Base-by-base conservation (phyloP, 2,329 filamentous ascomycete species). In the Sodiomyces alkalinus region DNA sequence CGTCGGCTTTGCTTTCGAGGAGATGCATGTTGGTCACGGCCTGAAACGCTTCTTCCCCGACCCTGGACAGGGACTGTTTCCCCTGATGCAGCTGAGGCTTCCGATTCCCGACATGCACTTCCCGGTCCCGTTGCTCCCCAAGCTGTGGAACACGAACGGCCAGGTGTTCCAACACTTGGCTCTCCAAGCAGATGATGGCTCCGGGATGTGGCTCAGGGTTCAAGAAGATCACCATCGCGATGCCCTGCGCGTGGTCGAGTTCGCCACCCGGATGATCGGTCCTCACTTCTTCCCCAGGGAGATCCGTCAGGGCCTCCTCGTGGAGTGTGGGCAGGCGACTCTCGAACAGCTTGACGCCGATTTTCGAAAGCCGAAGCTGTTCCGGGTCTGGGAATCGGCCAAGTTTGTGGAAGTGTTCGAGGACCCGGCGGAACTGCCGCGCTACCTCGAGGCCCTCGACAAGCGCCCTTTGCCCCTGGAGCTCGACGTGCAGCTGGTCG, bases 161-260 rank as follows among this genome's bases (percentile, higher is more conserved):
- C 11, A n/a, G 9, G 17, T 21, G 6, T 29, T 17, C 30, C 7
- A 14, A 13, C 7, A 4, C 13, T 25, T 17, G 10, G 13, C 16
- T 7, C 13, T 8, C 21, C 14, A 11, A 12, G 17, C 16, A 7
- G n/a, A 3, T 6, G 5, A 18, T 17, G 22, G 9, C 4, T 17
- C 26, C n/a, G n/a, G n/a, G n/a, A 20, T 12, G 11, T 30, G 28
- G 28, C 11, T 30, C 12, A 18, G 28, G 7, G 28, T 35, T 5
- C 14, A 27, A 3, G 13, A 23, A 5, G 26, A 34, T 4, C 20
- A 34, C 11, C 17, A 20, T 16, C 32, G 32, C 15, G 32, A 37
- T 15, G 29, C 30, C 8, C 16, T 38, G 6, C 22, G 21, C 11
- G 12, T 32, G 11, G 17, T 33, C 4, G 22, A 29, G 6, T 31